Evolutionary conservation across 805 yeast species (phyloP), one percentile per base, ranked within the genome.

Genomic region (Saturnispora sanitii): DNA sequence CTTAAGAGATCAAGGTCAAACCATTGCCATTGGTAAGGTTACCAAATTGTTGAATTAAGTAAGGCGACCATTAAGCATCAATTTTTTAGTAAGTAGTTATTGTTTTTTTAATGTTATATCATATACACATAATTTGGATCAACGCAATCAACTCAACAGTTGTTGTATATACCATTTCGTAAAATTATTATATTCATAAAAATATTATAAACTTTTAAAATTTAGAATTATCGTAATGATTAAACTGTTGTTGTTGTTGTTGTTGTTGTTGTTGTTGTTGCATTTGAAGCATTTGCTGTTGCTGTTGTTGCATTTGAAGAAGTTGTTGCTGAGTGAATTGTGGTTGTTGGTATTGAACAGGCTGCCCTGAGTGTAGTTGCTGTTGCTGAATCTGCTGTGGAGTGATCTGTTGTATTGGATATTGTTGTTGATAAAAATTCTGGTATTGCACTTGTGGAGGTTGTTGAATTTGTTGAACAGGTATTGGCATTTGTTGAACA

Each of bases 21-120:
- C 98, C 40, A 88, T 92, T 66, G 99, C 98, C 50, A 92, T 92
- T 64, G 99, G 99, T 67, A 88, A 90, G 67, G 86, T 92, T 56
- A 84, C 95, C 45, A 90, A 90, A 68, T 68, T 92, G 49, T 68
- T 87, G 62, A 79, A 73, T 28, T 48, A 34, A 37, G 6, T 15
- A n/a, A n/a, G n/a, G n/a, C n/a, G n/a, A n/a, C n/a, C n/a, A n/a
- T n/a, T n/a, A n/a, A n/a, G n/a, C n/a, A n/a, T n/a, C n/a, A n/a
- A n/a, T n/a, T n/a, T n/a, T n/a, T n/a, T n/a, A n/a, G n/a, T n/a
- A n/a, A n/a, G n/a, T n/a, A n/a, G n/a, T n/a, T n/a, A n/a, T n/a
- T n/a, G n/a, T n/a, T n/a, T n/a, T n/a, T n/a, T n/a, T n/a, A n/a
- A n/a, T n/a, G n/a, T n/a, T n/a, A n/a, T n/a, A n/a, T n/a, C n/a